phyloP scores from a whole-genome alignment of 2,329 filamentous ascomycete genomes.

The Graphilbum ipis-grandicollis region DNA sequence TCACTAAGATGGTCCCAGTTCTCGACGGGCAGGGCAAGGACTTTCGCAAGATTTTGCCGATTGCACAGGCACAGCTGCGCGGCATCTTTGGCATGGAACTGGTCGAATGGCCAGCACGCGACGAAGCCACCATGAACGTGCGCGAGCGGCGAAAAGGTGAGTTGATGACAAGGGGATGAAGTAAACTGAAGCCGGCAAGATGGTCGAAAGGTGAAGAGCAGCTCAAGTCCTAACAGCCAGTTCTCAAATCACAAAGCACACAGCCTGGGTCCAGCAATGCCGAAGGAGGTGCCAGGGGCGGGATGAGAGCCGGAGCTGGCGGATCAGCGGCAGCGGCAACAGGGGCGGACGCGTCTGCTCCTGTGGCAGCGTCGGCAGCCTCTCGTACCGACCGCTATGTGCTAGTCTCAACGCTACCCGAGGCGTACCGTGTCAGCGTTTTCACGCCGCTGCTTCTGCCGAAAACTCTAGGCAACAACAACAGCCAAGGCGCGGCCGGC shows the following conservation, averaged over 20 bases:
- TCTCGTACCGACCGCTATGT: constrained; percentile 51
- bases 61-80: constrained; percentile 56
- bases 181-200: too few species aligned
- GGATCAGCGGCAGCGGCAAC: too few species aligned
- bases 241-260: too few species aligned
- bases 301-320: too few species aligned
- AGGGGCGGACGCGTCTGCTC: neutral
- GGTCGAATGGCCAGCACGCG: constrained; percentile 61
- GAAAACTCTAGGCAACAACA: too few species aligned
- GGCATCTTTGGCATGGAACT: constrained; percentile 83
- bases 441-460: constrained; percentile 39
- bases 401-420: constrained; percentile 55
- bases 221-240: too few species aligned
- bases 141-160: constrained; percentile 61
- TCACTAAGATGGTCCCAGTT: too few species aligned
- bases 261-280: constrained; percentile 11
- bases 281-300: too few species aligned
- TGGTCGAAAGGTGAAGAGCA: too few species aligned
- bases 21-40: constrained; percentile 51
- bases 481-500: too few species aligned
- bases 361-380: too few species aligned
- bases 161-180: too few species aligned
- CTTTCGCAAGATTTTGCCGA: constrained; percentile 62
- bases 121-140: constrained; percentile 53
- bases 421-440: constrained; percentile 38